Conservation (phyloP, 306 rosid species). For the Dicorynia guianensis region DNA sequence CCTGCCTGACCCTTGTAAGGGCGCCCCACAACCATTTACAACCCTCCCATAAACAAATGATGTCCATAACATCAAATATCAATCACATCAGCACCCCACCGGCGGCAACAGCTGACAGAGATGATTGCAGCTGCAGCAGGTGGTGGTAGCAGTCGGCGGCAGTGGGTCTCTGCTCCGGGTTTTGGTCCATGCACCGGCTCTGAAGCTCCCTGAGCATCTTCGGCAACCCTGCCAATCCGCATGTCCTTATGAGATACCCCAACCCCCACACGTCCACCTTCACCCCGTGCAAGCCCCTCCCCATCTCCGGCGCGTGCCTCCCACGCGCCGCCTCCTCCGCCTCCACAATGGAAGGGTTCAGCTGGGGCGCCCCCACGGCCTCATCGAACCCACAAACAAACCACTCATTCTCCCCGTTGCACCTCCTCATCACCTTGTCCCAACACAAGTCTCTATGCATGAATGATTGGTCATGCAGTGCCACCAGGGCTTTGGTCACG, state of each 20-base stretch:
- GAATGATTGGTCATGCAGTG: constrained; percentile 85
- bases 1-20: not conserved
- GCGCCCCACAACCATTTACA: not conserved
- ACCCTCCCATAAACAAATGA: not conserved
- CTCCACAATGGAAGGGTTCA: constrained; percentile 45
- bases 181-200: constrained; percentile 83
- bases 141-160: constrained; percentile 99
- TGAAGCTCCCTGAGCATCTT: constrained; percentile 89
- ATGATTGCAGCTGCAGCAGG: constrained; percentile 87
- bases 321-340: constrained; percentile 50
- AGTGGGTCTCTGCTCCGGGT: constrained; percentile 87
- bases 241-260: constrained; percentile 72
- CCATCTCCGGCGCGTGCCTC: constrained; percentile 88
- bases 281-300: constrained; percentile 85
- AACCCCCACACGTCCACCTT: constrained; percentile 97
- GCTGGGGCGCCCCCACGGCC: constrained; percentile 83
- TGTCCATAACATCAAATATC: not conserved
- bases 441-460: constrained; percentile 88
- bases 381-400: constrained; percentile 81
- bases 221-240: constrained; percentile 70
- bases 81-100: constrained; percentile 68
- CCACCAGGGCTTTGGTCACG: constrained; percentile 88
- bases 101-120: constrained; percentile 54
- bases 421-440: constrained; percentile 76
- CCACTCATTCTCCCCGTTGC: constrained; percentile 74